Base-by-base conservation (phyloP, 179 eudicot genomes). In the Beta lomatogona region DNA sequence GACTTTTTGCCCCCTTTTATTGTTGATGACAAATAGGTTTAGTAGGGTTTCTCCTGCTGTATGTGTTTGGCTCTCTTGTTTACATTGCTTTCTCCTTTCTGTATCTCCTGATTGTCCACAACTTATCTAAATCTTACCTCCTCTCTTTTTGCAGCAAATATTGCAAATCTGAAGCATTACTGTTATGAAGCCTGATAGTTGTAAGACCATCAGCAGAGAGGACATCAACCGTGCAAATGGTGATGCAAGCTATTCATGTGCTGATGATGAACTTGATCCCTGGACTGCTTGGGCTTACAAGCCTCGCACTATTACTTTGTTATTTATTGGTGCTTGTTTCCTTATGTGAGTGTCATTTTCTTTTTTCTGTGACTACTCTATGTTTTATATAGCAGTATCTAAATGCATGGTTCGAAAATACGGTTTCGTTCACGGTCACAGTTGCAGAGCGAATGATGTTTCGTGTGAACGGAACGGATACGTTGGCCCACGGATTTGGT, bases 241-340 rank as follows among this genome's bases (percentile, higher is more conserved):
- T 45, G 86, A 82, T 68, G 65, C 75, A 44, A 82, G 83, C 73
- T 73, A 88, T 78, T 86, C 84, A 77, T 76, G 25, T 66, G 80
- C 53, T 79, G 94, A 87, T 79, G 98, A 92, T 82, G 97, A 96
- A 76, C 87, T 91, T 85, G 99, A 96, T 83, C 99, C 99, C 19
- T 96, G 99, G 99, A 96, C 99, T 54, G 94, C 98, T 70, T 96
- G 98, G 99, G 98, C 98, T 36, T 94, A 94, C 87, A 94, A 84
- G 86, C 99, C 99, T 84, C 99, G 90, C 53, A 94, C 99, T 41
- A 89, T 96, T 55, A 86, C 99, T 25, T 83, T 94, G 82, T 88
- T 96, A 78, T 90, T 96, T 75, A 84, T 94, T 84, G 99, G 99
- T 77, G 96, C 96, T 83, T 94, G 97, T 82, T 81, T 96, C 80